Percentiles rank a stretch among this genome's conserved stretches.
phyloP scores from a whole-genome alignment of 2,329 filamentous ascomycete genomes.

The Colletotrichum falcatum region DNA sequence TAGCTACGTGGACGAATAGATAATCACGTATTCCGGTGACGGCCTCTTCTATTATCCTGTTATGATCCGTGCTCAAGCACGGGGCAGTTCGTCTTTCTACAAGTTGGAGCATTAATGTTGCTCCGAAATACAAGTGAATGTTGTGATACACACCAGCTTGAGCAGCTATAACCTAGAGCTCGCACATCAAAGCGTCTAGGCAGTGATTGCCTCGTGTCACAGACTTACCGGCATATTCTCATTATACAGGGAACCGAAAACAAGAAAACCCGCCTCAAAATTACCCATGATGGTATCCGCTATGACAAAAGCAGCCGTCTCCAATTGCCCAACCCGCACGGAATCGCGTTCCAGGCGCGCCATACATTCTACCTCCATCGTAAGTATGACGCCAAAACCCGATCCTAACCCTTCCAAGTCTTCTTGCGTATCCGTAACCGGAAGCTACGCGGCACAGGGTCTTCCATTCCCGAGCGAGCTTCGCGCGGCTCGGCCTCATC shows the following conservation, averaged over 20 bases:
- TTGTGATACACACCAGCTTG: not conserved
- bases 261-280: too few species aligned
- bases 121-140: not conserved
- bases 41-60: rapidly evolving
- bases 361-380: too few species aligned
- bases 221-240: too few species aligned
- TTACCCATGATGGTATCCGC: too few species aligned
- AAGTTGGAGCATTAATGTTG: not conserved
- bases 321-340: not conserved
- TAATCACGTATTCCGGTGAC: not conserved
- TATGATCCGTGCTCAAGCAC: too few species aligned
- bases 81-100: not conserved
- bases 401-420: too few species aligned
- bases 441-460: too few species aligned
- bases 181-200: not conserved
- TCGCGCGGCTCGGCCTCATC: not conserved
- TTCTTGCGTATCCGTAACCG: too few species aligned
- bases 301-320: not conserved
- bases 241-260: too few species aligned
- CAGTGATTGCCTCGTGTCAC: not conserved
- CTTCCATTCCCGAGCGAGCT: too few species aligned
- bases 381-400: too few species aligned
- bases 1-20: not conserved
- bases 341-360: too few species aligned
- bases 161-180: not conserved